These are phyloP conservation scores for Suillus subalutaceus DNA, from an alignment of 768 basidiomycete species.

Conservation along the genomic window DNA sequence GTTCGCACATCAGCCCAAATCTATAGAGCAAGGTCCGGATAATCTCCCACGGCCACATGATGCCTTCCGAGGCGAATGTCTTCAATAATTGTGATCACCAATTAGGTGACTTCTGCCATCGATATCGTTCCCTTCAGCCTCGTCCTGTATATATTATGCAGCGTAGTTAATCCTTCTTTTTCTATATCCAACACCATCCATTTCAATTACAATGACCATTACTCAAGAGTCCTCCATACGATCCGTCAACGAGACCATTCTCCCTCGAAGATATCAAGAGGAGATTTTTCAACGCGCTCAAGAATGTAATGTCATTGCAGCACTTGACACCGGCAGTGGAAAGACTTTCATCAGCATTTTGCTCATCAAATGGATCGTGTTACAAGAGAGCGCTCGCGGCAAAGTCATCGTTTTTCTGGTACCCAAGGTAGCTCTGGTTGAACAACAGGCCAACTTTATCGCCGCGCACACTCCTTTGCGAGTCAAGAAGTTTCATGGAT, in stretches of 20 bases:
- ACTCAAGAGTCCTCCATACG: constrained; percentile 9
- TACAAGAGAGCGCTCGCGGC: constrained; percentile 48
- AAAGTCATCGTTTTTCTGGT: constrained; percentile 82
- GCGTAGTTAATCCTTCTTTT: background rate
- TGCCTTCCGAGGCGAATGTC: too few species aligned
- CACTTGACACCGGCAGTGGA: constrained; percentile 61
- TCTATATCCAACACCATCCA: background rate
- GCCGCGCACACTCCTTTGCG: constrained; percentile 63
- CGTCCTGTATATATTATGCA: constrained; percentile 2
- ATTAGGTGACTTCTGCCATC: background rate
- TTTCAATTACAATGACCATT: background rate
- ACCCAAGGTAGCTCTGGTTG: constrained; percentile 83
- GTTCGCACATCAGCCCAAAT: background rate
- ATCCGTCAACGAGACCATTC: constrained; percentile 39
- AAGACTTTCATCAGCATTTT: constrained; percentile 63
- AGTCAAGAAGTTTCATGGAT: constrained; percentile 71
- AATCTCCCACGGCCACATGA: background rate
- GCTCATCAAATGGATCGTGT: constrained; percentile 75
- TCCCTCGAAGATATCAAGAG: constrained; percentile 56
- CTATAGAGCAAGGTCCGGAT: background rate
- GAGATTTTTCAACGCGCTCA: constrained; percentile 57
- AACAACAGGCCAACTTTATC: constrained; percentile 78
- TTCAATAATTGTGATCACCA: background rate
- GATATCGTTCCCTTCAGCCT: background rate
- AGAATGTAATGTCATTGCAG: constrained; percentile 57